phyloP scores from a whole-genome alignment of 2,329 filamentous ascomycete genomes.

The Diaporthe sp. region DNA sequence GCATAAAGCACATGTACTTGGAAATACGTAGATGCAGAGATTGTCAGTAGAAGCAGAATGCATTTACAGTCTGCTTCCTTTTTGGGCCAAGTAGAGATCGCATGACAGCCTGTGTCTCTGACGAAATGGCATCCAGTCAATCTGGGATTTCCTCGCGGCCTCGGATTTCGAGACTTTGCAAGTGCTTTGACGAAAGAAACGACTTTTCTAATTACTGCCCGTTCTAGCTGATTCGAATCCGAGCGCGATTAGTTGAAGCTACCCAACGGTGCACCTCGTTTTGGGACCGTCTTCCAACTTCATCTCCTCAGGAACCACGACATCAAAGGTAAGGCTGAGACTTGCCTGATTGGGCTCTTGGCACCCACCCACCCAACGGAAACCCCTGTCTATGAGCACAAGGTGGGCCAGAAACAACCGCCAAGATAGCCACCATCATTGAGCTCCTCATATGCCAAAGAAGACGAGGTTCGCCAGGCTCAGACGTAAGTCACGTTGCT shows the following conservation, averaged over 20 bases:
- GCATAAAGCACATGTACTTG: not conserved
- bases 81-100: not conserved
- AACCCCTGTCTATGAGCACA: not conserved
- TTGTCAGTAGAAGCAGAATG: not conserved
- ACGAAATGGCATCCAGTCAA: too few relatives aligned
- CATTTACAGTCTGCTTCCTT: not conserved
- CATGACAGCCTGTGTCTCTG: too few relatives aligned
- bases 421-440: too few relatives aligned
- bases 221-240: not conserved
- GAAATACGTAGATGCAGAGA: not conserved
- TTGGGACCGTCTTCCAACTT: not conserved
- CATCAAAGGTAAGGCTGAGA: not conserved
- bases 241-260: not conserved
- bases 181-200: too few relatives aligned
- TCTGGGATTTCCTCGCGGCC: too few relatives aligned
- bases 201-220: too few relatives aligned
- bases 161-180: too few relatives aligned
- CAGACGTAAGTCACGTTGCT: too few relatives aligned
- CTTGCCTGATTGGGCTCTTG: constrained; percentile 20
- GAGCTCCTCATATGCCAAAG: too few relatives aligned
- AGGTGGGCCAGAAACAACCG: too few relatives aligned
- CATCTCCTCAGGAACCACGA: not conserved
- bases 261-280: not conserved
- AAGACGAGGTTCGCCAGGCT: too few relatives aligned
- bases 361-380: not conserved